Evolutionary conservation across 2,329 filamentous ascomycete genomes (phyloP), one percentile per base, ranked within the genome.

Genomic region (Endoconidiophora polonica): DNA sequence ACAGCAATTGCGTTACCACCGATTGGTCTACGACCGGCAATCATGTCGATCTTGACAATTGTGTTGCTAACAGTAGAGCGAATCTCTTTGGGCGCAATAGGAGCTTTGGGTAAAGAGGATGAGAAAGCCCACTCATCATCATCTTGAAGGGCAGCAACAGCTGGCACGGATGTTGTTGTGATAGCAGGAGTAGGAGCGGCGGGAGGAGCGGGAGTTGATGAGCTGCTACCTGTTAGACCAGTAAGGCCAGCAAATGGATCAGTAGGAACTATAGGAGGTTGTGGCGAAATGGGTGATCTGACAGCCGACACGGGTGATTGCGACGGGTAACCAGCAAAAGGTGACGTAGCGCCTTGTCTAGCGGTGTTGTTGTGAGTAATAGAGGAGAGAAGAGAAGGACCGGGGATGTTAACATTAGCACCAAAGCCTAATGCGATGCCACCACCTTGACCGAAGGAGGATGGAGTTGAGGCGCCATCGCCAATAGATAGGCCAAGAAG

Each of bases 61-160:
- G 79, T 81, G 59, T 84, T 79, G 59, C 77, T 79, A 41, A 95
- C 76, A 3, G 71, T 73, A 18, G 82, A 68, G 44, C 76, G 76
- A 56, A 85, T 76, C 46, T 77, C 73, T 48, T 66, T 71, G 1
- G 80, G 77, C 33, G 77, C 72, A 54, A 65, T 59, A 16, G 69
- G 59, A 14, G 64, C 54, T 54, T 76, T 70, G 24, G 90, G 90
- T 12, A 95, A 71, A 0, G 90, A 81, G 0, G 90, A 96, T 2
- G 85, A 79, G 62, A 96, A 96, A 22, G 79, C 83, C 88, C 90
- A 96, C 60, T 96, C 90, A 56, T 96, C 90, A 46, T 95, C 90
- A 43, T 84, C 77, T 46, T 68, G 12, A 4, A 40, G 5, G 12
- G 5, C 69, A 5, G 66, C 59, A 6, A 58, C 56, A 3, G 61